Percentiles rank a stretch among this genome's conserved stretches.
These are phyloP conservation scores for Neonectria neomacrospora DNA, from an alignment of 2,329 filamentous ascomycete species.

Conservation along the genomic window DNA sequence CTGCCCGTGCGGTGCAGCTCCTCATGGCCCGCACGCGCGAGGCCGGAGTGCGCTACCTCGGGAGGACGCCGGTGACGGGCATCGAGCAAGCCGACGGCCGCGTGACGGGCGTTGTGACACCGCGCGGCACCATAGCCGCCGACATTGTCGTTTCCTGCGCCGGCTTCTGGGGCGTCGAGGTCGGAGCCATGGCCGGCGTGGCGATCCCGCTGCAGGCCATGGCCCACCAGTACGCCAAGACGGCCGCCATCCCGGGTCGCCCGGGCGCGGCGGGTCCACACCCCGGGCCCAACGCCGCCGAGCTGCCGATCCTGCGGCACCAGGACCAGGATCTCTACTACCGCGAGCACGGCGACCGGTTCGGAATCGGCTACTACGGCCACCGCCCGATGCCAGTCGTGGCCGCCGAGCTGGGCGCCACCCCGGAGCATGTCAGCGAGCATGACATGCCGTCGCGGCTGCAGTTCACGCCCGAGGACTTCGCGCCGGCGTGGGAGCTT, in stretches of 20 bases:
- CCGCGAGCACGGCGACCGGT: conserved; percentile 70
- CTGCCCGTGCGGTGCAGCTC: conserved; percentile 69
- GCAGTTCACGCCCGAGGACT: conserved; percentile 68
- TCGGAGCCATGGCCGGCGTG: conserved; percentile 69
- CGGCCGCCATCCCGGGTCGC: conserved; percentile 61
- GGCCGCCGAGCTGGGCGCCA: conserved; percentile 64
- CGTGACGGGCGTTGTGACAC: conserved; percentile 67
- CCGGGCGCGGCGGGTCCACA: conserved; percentile 50
- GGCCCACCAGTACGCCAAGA: conserved; percentile 73
- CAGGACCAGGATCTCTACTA: conserved; percentile 74
- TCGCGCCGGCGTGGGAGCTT: conserved; percentile 68
- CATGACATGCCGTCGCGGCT: conserved; percentile 72
- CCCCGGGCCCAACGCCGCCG: conserved; percentile 58
- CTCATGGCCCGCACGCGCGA: conserved; percentile 67
- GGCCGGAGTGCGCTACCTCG: conserved; percentile 69
- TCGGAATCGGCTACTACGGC: conserved; percentile 72
- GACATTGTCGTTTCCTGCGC: conserved; percentile 72
- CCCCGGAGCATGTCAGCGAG: conserved; percentile 64
- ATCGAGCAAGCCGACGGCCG: conserved; percentile 60
- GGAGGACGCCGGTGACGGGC: conserved; percentile 66
- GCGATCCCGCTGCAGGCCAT: conserved; percentile 69
- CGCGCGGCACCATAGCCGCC: conserved; percentile 60
- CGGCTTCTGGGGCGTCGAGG: conserved; percentile 74
- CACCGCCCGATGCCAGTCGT: conserved; percentile 70
- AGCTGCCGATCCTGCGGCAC: conserved; percentile 68